Evolutionary conservation across 352 stramenopile genomes (phyloP).

Genomic region (Saprolegnia diclina): DNA sequence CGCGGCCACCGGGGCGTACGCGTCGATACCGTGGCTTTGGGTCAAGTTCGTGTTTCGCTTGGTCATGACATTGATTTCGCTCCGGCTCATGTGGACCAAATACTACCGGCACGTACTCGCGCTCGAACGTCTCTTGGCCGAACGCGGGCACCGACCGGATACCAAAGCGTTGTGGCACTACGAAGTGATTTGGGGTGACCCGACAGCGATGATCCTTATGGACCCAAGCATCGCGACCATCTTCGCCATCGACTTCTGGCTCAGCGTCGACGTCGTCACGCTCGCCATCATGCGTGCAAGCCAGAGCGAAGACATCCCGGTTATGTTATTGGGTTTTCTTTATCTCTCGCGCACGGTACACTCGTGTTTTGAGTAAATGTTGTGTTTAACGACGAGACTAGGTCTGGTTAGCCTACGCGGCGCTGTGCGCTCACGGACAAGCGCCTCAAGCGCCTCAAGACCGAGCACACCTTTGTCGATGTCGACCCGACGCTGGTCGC

Average conservation of each 20-base stretch:
- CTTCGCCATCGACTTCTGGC: neutral
- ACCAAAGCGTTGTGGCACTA: no score
- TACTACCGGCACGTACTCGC: neutral
- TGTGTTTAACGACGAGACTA: neutral
- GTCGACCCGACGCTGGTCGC: constrained; percentile 13
- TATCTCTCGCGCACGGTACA: neutral
- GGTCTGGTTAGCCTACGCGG: constrained; percentile 17
- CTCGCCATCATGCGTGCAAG: neutral
- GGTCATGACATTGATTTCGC: neutral
- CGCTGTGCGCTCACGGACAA: neutral
- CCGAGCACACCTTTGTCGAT: neutral
- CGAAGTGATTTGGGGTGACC: neutral
- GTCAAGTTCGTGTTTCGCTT: neutral
- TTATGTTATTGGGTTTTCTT: neutral
- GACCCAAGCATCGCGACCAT: neutral
- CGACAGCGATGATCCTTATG: neutral
- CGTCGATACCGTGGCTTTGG: neutral
- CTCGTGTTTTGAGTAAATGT: no score
- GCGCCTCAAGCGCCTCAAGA: neutral
- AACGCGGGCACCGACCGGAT: no score
- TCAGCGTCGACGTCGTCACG: neutral
- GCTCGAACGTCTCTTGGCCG: neutral
- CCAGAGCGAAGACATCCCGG: neutral
- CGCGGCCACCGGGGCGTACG: neutral
- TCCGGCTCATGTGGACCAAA: neutral